Evolutionary conservation across 805 yeast species (phyloP).

Genomic region (Wickerhamomyces bovis): DNA sequence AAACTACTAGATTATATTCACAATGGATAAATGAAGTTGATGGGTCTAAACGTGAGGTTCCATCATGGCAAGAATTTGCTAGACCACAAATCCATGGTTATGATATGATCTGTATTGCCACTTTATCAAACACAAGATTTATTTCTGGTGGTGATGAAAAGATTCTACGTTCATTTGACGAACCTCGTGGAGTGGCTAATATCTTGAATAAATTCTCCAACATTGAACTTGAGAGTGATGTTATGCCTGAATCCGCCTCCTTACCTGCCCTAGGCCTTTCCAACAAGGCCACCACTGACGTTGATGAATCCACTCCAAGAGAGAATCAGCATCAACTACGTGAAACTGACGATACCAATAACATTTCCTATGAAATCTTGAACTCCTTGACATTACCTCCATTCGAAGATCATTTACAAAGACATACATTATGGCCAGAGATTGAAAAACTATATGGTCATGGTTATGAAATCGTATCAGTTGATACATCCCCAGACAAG

Average conservation of each 20-base stretch:
- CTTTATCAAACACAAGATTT: conserved; percentile 55
- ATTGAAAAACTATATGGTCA: conserved; percentile 93
- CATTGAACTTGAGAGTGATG: conserved; percentile 27
- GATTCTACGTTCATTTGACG: conserved; percentile 79
- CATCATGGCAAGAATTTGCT: conserved; percentile 84
- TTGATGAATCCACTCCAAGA: conserved; percentile 24
- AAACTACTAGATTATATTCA: conserved; percentile 82
- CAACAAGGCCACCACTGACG: conserved; percentile 69
- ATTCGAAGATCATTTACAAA: conserved; percentile 82
- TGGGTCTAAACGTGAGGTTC: conserved; percentile 23
- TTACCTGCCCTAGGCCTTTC: conserved; percentile 92
- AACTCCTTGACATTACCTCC: conserved; percentile 56
- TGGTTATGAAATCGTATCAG: conserved; percentile 86
- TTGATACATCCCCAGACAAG: conserved; percentile 64
- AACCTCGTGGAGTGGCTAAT: conserved; percentile 72
- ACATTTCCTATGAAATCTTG: conserved; percentile 42
- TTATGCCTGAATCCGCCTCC: conserved; percentile 76
- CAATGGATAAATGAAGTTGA: conserved; percentile 41
- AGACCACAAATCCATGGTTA: conserved; percentile 98
- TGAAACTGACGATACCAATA: conserved; percentile 29
- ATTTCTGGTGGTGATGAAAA: conserved; percentile 97
- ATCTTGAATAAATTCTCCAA: conserved; percentile 52
- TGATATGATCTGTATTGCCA: conserved; percentile 80
- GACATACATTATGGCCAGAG: conserved; percentile 94
- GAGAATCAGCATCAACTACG: conserved; percentile 23